These are phyloP conservation scores for Urochloa ruziziensis DNA, from an alignment of 176 grass and related monocot genomes.

Conservation along the genomic window DNA sequence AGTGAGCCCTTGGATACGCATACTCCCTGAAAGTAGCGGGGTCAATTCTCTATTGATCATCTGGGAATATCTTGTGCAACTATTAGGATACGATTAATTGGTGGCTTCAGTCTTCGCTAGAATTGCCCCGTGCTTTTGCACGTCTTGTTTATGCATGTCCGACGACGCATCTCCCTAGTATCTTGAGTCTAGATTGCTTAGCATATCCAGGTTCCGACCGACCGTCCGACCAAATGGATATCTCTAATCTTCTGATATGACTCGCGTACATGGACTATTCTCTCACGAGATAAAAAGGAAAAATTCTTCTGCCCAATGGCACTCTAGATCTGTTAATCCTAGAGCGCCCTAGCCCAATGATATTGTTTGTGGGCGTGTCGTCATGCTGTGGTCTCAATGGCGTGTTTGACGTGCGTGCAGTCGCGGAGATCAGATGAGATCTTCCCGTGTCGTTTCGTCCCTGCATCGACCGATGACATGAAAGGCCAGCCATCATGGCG, in stretches of 20 bases:
- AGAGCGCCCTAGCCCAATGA: neutral
- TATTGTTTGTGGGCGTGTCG: neutral
- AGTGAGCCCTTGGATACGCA: neutral
- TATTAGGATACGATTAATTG: neutral
- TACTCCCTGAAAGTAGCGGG: neutral
- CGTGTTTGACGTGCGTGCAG: slow-evolving; percentile 10
- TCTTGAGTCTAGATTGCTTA: neutral
- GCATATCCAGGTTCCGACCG: too few species aligned
- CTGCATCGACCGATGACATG: slow-evolving; percentile 2
- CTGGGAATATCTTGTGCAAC: neutral
- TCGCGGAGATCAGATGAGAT: slow-evolving; percentile 19
- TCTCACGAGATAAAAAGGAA: neutral
- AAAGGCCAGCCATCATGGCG: slow-evolving; percentile 22
- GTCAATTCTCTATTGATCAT: neutral
- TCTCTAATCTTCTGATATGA: neutral
- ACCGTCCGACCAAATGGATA: neutral
- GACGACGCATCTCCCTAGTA: neutral
- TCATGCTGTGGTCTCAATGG: slow-evolving; percentile 18
- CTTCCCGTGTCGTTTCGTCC: neutral
- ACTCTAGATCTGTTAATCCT: neutral
- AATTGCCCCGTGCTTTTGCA: neutral
- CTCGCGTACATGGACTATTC: neutral
- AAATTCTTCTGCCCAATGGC: neutral
- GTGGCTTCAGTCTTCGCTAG: neutral
- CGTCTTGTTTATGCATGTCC: neutral